A percentile compares a stretch with the other conserved stretches of the same genome.
Evolutionary conservation across 2,329 filamentous ascomycete species (phyloP).

Genomic region (Colletotrichum chlorophyti): DNA sequence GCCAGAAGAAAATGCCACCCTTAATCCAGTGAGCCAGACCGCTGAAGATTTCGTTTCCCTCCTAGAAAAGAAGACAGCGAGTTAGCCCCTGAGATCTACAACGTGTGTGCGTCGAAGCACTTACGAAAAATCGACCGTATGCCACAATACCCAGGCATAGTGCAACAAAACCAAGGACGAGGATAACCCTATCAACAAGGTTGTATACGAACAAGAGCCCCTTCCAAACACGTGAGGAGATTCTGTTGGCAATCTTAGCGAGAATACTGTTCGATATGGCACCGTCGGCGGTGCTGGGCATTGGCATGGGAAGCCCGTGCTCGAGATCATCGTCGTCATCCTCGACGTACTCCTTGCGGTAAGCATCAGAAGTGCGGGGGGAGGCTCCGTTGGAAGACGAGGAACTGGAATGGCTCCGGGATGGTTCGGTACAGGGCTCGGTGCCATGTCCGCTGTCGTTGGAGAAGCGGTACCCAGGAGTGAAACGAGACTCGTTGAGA

Average conservation of each 20-base stretch:
- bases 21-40: conserved; percentile 94
- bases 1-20: conserved; percentile 93
- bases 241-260: conserved; percentile 59
- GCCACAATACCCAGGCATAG: conserved; percentile 76
- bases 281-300: conserved; percentile 45
- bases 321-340: conserved; percentile 51
- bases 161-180: conserved; percentile 79
- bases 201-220: conserved; percentile 68
- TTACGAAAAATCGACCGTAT: conserved; percentile 84
- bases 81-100: not conserved
- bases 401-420: conserved; percentile 70
- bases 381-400: conserved; percentile 58
- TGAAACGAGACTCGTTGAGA: conserved; percentile 31
- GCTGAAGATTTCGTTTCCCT: conserved; percentile 74
- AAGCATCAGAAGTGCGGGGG: conserved; percentile 4
- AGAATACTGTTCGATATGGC: conserved; percentile 49
- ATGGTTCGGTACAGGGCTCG: conserved; percentile 71
- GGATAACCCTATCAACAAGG: conserved; percentile 75
- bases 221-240: conserved; percentile 63
- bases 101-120: conserved; percentile 44
- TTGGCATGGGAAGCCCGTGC: conserved; percentile 47
- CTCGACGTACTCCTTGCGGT: conserved; percentile 55
- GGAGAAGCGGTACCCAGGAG: conserved; percentile 61
- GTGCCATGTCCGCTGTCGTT: conserved; percentile 79
- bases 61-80: conserved; percentile 62